Evolutionary conservation across 2,329 filamentous ascomycete species (phyloP).

Genomic region (Albophoma yamanashiensis): DNA sequence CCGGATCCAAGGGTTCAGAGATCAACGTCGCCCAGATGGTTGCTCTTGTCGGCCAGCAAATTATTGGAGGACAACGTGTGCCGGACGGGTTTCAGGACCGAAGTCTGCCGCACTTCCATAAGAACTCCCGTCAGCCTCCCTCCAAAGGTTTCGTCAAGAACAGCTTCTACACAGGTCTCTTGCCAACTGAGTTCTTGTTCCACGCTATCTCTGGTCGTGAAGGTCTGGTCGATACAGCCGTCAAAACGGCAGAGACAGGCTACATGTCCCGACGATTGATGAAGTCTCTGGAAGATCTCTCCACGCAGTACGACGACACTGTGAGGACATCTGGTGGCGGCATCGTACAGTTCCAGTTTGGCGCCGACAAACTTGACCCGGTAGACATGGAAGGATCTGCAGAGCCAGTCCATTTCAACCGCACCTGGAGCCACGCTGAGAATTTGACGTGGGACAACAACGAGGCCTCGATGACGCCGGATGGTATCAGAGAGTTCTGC

Average conservation of each 20-base stretch:
- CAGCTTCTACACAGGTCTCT: slow-evolving; percentile 89
- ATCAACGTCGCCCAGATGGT: slow-evolving; percentile 99
- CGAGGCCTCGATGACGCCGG: slow-evolving; percentile 62
- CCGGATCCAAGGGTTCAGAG: slow-evolving; percentile 89
- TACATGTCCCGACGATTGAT: slow-evolving; percentile 98
- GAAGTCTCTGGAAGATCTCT: slow-evolving; percentile 95
- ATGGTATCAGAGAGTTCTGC: slow-evolving; percentile 61
- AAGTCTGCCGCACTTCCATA: slow-evolving; percentile 88
- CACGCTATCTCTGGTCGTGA: slow-evolving; percentile 98
- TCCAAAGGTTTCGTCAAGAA: slow-evolving; percentile 96
- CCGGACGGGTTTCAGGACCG: slow-evolving; percentile 94
- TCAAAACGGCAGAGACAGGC: slow-evolving; percentile 97
- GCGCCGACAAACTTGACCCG: slow-evolving; percentile 89
- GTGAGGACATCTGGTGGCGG: slow-evolving; percentile 82
- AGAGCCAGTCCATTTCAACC: slow-evolving; percentile 82
- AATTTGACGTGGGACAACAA: slow-evolving; percentile 68
- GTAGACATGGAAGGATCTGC: slow-evolving; percentile 96
- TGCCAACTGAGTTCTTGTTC: slow-evolving; percentile 90
- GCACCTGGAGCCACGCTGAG: slow-evolving; percentile 78
- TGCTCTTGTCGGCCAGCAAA: slow-evolving; percentile 92
- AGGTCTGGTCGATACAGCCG: slow-evolving; percentile 95
- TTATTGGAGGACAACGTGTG: slow-evolving; percentile 89
- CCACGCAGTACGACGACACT: slow-evolving; percentile 86
- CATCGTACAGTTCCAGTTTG: slow-evolving; percentile 95
- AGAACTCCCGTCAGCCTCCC: slow-evolving; percentile 82